Base-by-base conservation (phyloP, 176 grass and related monocot genomes). In the Thinopyrum elongatum region DNA sequence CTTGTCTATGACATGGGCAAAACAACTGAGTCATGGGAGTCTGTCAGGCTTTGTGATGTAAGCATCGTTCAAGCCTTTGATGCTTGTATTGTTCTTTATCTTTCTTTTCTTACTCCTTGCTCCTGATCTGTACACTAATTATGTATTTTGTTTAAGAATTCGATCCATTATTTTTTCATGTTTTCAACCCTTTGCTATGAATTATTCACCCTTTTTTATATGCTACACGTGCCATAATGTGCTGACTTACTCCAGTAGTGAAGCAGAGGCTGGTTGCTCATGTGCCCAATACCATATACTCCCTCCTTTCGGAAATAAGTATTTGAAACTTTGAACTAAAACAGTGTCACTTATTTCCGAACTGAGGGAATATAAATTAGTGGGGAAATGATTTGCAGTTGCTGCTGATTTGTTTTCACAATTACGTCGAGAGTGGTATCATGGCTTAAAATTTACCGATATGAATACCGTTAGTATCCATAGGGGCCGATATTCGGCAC, bases 1-100 rank as follows among this genome's bases (percentile, higher is more conserved):
- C 93, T 98, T 28, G 91, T 98, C 72, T 95, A 98, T 92, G 93
- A 95, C 82, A 89, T 87, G 10, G 91, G 89, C 66, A 95, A 84
- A 41, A 25, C 65, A 51, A 84, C 86, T 1, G 93, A 95, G 87
- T 87, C 91, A 76, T 98, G 91, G 91, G 93, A 98, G 79, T 90
- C 25, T 6, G 86, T 98, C 65, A 88, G 94, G 89, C 89, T 98
- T 61, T 90, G 90, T 92, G 91, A 95, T 77, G 93, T 98, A 89
- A 90, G 84, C 27, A 63, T 33, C 38, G 1, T 83, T 90, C 82
- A 33, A 31, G 17, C 58, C 17, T 78, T 23, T 60, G 19, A 87
- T 62, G 30, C 28, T 78, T 77, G 23, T 51, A 33, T 64, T 88
- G 53, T 79, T 85, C 70, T 70, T 14, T 79, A 65, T 49, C 65